Conservation (phyloP, 2,329 filamentous ascomycete genomes). For the Aciculosporium take region DNA sequence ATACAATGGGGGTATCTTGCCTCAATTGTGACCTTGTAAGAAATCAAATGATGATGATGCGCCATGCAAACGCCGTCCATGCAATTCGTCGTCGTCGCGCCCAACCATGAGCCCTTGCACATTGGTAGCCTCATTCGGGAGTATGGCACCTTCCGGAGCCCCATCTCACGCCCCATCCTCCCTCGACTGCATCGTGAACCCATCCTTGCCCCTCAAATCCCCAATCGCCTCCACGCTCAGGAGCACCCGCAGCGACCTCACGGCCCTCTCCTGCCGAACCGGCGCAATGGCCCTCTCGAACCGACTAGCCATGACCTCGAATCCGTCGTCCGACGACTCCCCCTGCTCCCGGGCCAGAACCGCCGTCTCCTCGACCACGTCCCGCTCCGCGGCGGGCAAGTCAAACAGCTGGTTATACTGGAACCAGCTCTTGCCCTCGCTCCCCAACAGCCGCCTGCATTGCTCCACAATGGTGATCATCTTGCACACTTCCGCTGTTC, state of each 20-base stretch:
- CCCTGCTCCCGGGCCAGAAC: conserved; percentile 20
- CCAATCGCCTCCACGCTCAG: conserved; percentile 39
- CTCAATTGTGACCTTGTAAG: background rate
- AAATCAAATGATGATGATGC: background rate
- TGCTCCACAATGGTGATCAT: conserved; percentile 56
- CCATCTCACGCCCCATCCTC: conserved; percentile 12
- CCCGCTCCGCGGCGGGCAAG: conserved; percentile 20
- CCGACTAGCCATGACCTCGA: conserved; percentile 43
- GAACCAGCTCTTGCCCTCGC: conserved; percentile 32
- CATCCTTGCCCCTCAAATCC: conserved; percentile 36
- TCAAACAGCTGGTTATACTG: conserved; percentile 46
- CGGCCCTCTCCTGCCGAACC: conserved; percentile 27
- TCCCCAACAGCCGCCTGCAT: conserved; percentile 39
- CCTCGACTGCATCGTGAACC: conserved; percentile 33
- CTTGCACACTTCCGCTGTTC: conserved; percentile 42
- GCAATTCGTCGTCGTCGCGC: background rate
- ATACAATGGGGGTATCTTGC: conserved; percentile 1
- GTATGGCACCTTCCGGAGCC: background rate
- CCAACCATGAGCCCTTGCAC: too few species aligned
- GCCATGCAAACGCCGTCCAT: conserved; percentile 1
- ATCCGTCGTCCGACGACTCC: conserved; percentile 28
- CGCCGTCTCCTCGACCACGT: conserved; percentile 28
- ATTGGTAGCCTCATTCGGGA: too few species aligned
- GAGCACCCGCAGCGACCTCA: conserved; percentile 46
- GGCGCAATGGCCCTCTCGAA: conserved; percentile 40